Conservation (phyloP, 495 filamentous ascomycete species). For the Annulohypoxylon bovei region DNA sequence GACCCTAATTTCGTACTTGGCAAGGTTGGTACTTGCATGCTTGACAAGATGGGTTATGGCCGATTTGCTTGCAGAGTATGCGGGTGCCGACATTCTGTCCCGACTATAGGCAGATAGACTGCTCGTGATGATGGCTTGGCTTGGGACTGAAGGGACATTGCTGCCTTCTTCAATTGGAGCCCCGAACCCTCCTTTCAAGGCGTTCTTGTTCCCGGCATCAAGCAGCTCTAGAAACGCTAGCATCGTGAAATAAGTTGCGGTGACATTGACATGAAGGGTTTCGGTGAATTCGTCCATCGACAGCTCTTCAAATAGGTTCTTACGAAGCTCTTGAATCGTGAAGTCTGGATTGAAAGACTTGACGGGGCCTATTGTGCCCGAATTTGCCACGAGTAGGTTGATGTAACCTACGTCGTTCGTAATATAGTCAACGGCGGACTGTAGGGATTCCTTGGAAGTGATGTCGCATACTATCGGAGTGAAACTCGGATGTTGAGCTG, state of each 20-base stretch:
- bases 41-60: constrained; percentile 64
- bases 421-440: constrained; percentile 58
- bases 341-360: constrained; percentile 49
- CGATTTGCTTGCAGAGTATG: constrained; percentile 66
- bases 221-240: constrained; percentile 67
- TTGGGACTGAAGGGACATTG: constrained; percentile 54
- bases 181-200: constrained; percentile 49
- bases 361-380: constrained; percentile 61
- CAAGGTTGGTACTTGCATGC: constrained; percentile 58
- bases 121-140: constrained; percentile 65
- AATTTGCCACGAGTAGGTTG: constrained; percentile 68
- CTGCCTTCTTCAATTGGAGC: constrained; percentile 29
- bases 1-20: constrained; percentile 61
- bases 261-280: constrained; percentile 61
- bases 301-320: constrained; percentile 53
- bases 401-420: constrained; percentile 60
- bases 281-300: constrained; percentile 61
- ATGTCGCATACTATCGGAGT: constrained; percentile 68
- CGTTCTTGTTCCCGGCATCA: constrained; percentile 68
- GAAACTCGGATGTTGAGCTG: constrained; percentile 49
- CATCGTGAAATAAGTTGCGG: constrained; percentile 62
- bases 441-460: constrained; percentile 64
- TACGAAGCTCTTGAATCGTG: constrained; percentile 56
- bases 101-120: constrained; percentile 65
- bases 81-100: constrained; percentile 51